phyloP scores from a whole-genome alignment of 192 early-diverging fungal genomes.

The Coemansia sp. region DNA sequence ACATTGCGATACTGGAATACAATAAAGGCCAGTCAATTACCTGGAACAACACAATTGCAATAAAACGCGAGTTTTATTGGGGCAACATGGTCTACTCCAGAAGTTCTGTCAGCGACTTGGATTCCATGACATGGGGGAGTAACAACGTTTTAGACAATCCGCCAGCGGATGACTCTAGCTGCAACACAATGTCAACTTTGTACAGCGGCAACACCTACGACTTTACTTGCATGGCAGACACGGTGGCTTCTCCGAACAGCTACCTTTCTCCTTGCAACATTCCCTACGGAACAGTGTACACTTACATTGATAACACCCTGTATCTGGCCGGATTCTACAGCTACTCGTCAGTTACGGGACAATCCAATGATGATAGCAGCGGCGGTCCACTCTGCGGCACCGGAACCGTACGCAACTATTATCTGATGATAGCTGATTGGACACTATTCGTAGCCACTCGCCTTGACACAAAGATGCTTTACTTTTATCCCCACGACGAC shows the following conservation, averaged over 20 bases:
- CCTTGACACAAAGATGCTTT: neutral
- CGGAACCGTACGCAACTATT: constrained; percentile 17
- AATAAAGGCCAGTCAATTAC: constrained; percentile 7
- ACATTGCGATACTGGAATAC: constrained; percentile 32
- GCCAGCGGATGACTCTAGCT: neutral
- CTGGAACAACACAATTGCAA: constrained; percentile 1
- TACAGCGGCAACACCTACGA: neutral
- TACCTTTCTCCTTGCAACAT: constrained; percentile 4
- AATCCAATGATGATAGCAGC: neutral
- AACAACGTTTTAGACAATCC: neutral
- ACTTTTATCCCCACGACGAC: neutral
- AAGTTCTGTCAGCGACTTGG: neutral
- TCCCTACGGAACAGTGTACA: constrained; percentile 19
- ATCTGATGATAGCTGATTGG: constrained; percentile 18
- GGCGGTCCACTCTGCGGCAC: neutral
- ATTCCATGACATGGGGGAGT: neutral
- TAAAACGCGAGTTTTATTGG: constrained; percentile 7
- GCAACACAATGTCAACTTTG: neutral
- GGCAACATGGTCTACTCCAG: neutral
- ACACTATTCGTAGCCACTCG: neutral
- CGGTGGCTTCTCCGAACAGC: neutral
- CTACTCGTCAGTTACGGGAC: neutral
- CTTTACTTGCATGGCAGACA: neutral
- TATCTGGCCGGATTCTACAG: constrained; percentile 14
- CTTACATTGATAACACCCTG: neutral